Base-by-base conservation (phyloP, 148 eudicot species). In the Rhododendron ferrugineum region DNA sequence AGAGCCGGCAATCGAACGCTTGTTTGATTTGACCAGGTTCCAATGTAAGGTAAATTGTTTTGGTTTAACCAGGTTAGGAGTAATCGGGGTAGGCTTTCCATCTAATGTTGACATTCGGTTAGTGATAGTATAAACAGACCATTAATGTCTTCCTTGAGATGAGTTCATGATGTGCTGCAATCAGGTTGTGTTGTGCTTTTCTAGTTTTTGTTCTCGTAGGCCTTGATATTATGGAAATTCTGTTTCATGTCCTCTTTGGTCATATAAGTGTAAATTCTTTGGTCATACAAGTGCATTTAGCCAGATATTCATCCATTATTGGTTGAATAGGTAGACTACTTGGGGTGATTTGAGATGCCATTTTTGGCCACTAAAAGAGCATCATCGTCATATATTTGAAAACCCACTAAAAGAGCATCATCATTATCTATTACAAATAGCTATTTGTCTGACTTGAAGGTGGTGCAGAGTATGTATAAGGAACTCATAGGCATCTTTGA, bases 1-100 rank as follows among this genome's bases (percentile, higher is more conserved):
- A 88, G 95, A 95, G 87, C 98, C 99, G 23, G 98, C 98, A 81
- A 92, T 97, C 74, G 94, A 95, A 84, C 97, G 98, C 66, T 92
- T 97, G 91, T 93, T 95, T 91, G 91, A 91, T 74, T 94, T 97
- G 84, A 91, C 95, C 84, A 89, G 88, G 87, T 97, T 90, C 87
- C 86, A 84, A 49, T 85, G 98, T 82, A 91, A 91, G 93, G 99
- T 94, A 87, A 83, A 58, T 79, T 60, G 7, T 70, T 81, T 46
- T 83, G 49, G 15, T 46, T 14, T 79, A 60, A 70, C 66, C 37
- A 64, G 9, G 78, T 74, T 74, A 34, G 78, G 62, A 22, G 37
- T 23, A 49, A 20, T 85, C 5, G 6, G 72, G 23, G 26, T 37
- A 70, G 11, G 18, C 32, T 6, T 52, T 22, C 47, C 37, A 36